Percentiles rank a stretch among this genome's conserved stretches.
Evolutionary conservation across 2,329 filamentous ascomycete genomes (phyloP).

Genomic region (Geosmithia morbida): DNA sequence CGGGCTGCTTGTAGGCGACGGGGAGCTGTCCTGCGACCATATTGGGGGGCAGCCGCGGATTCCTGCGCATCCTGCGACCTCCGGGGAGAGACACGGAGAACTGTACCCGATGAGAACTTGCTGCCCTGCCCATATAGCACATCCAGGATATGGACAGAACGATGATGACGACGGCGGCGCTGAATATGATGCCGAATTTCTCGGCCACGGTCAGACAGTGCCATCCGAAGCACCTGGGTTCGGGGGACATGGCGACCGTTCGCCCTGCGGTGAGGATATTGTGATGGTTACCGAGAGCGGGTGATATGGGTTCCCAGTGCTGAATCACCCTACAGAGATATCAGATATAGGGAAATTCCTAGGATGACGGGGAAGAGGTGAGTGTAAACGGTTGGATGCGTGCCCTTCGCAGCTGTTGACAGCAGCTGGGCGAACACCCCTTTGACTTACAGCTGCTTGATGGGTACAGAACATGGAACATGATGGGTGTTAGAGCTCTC

Average conservation of each 20-base stretch:
- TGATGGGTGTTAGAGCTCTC: no score
- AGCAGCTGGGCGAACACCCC: background rate
- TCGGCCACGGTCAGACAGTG: slow-evolving; percentile 20
- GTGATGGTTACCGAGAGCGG: no score
- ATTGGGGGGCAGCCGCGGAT: background rate
- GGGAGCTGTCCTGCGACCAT: slow-evolving; percentile 6
- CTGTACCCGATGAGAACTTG: slow-evolving; percentile 3
- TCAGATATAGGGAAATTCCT: no score
- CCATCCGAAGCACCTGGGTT: slow-evolving; percentile 17
- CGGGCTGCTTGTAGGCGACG: slow-evolving; percentile 5
- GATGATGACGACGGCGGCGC: slow-evolving; percentile 13
- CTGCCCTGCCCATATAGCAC: slow-evolving; percentile 17
- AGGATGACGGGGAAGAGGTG: no score
- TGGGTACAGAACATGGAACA: no score
- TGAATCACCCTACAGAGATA: no score
- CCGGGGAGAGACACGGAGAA: slow-evolving; percentile 3
- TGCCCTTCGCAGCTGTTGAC: background rate
- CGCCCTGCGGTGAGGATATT: no score
- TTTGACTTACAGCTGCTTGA: background rate
- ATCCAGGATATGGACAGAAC: slow-evolving; percentile 15
- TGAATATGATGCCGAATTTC: slow-evolving; percentile 24
- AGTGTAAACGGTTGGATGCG: no score
- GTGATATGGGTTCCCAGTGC: no score
- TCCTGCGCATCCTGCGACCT: slow-evolving; percentile 3
- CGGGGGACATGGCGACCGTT: background rate